Base-by-base conservation (phyloP, 2,329 filamentous ascomycete genomes). In the Tolypocladium ophioglossoides region DNA sequence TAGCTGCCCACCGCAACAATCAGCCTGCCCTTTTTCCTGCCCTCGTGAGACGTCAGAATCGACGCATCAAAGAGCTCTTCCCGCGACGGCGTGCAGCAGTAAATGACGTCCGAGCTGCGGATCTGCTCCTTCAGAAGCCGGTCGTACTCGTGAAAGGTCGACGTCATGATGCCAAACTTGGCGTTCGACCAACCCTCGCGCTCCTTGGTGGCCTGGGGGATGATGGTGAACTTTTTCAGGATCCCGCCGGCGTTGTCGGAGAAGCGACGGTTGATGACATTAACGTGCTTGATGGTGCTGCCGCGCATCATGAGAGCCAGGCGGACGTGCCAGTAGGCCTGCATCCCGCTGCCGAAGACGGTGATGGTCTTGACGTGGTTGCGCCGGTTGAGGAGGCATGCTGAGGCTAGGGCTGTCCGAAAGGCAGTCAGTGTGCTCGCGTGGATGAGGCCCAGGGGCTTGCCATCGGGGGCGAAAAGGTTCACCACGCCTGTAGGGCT, bases 281-380 rank as follows among this genome's bases (percentile, higher is more conserved):
- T 86, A 50, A 96, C 80, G 55, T 86, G 82, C 62, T 85, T 84
- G 61, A 96, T 85, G 22, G 89, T 88, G 48, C 73, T 53, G 2
- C 82, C 82, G 24, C 79, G 86, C 51, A 94, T 77, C 58, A 92
- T 78, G 12, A 97, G 78, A 0, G 91, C 86, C 5, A 97, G 79
- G 1, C 91, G 85, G 46, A 95, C 83, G 67, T 96, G 92, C 91
- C 91, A 97, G 73, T 92, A 95, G 14, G 92, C 92, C 73, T 96
- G 91, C 61, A 86, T 84, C 48, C 92, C 92, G 37, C 87, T 85
- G 27, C 92, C 92, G 67, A 96, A 97, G 52, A 95, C 86, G 16
- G 86, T 85, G 12, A 96, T 66, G 16, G 85, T 89, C 65, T 86
- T 84, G 44, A 95, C 85, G 32, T 79, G 79, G 54, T 79, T 75